These are phyloP conservation scores for Russula griseocarnosa DNA, from an alignment of 768 basidiomycete genomes.

Conservation along the genomic window DNA sequence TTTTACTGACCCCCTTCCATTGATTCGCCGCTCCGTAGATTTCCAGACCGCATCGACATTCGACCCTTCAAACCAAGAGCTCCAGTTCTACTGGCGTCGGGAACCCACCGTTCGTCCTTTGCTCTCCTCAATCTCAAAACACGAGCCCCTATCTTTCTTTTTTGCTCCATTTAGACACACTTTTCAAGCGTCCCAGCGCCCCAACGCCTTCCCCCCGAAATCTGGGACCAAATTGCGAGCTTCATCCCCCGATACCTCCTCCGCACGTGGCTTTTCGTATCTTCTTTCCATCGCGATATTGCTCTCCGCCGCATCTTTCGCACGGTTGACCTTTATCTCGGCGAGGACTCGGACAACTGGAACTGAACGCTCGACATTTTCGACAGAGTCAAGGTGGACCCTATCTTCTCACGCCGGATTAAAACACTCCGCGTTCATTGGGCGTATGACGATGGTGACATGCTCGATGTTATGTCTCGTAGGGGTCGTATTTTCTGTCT, in stretches of 20 bases:
- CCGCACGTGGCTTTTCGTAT: conserved; percentile 65
- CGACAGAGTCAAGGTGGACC: conserved; percentile 60
- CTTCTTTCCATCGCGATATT: conserved; percentile 59
- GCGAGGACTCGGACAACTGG: conserved; percentile 57
- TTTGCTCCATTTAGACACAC: conserved; percentile 45
- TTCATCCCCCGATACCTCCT: conserved; percentile 62
- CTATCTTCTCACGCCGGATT: conserved; percentile 55
- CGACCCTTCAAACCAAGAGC: conserved; percentile 55
- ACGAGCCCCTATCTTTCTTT: conserved; percentile 7
- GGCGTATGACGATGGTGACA: conserved; percentile 66
- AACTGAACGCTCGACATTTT: conserved; percentile 63
- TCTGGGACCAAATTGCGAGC: conserved; percentile 63
- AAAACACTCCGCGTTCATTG: conserved; percentile 61
- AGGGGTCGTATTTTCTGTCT: conserved; percentile 50
- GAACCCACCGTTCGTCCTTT: conserved; percentile 44
- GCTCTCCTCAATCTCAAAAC: neutral
- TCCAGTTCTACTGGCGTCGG: conserved; percentile 46
- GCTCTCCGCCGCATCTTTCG: conserved; percentile 63
- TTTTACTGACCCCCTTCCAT: neutral
- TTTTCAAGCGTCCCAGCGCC: conserved; percentile 54
- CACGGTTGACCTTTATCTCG: conserved; percentile 63
- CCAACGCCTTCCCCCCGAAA: conserved; percentile 58
- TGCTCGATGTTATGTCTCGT: conserved; percentile 59
- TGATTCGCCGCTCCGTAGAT: conserved; percentile 38
- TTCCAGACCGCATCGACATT: conserved; percentile 56